phyloP scores from a whole-genome alignment of 257 asterid genomes.

The Solanum ossicruentum region DNA sequence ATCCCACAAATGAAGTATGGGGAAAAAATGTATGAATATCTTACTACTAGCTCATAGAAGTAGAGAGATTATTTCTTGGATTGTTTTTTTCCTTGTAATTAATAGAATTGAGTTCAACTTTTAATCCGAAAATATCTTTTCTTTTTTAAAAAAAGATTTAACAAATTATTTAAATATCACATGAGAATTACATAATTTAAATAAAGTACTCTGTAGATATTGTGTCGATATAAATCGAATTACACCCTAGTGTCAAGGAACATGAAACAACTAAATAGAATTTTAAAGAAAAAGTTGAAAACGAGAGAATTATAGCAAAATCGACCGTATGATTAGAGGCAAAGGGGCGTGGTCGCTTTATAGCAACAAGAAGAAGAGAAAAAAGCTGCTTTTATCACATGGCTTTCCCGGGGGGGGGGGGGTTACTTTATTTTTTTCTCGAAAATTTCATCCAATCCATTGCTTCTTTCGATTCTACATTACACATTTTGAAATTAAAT shows the following conservation, averaged over 20 bases:
- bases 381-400: constrained; percentile 33
- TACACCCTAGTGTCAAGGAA: background rate
- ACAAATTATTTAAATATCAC: background rate
- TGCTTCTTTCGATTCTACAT: background rate
- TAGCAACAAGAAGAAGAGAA: constrained; percentile 2
- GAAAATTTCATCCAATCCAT: background rate
- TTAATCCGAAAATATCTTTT: background rate
- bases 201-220: background rate
- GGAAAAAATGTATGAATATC: too few species aligned
- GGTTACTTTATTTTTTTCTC: constrained; percentile 17
- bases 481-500: background rate
- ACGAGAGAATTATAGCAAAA: constrained; percentile 40
- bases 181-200: background rate
- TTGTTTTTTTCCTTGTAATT: background rate
- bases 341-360: constrained; percentile 65
- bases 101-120: background rate
- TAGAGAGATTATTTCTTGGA: too few species aligned
- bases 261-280: background rate
- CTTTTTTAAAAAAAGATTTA: too few species aligned
- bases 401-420: constrained; percentile 6
- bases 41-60: too few species aligned
- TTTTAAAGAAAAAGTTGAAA: background rate
- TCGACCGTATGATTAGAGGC: constrained; percentile 68
- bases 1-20: too few species aligned
- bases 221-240: background rate